Percentiles rank a stretch among this genome's conserved stretches.
Conservation (phyloP, 202 grass and related monocot genomes). For the Saccharum hybrid region DNA sequence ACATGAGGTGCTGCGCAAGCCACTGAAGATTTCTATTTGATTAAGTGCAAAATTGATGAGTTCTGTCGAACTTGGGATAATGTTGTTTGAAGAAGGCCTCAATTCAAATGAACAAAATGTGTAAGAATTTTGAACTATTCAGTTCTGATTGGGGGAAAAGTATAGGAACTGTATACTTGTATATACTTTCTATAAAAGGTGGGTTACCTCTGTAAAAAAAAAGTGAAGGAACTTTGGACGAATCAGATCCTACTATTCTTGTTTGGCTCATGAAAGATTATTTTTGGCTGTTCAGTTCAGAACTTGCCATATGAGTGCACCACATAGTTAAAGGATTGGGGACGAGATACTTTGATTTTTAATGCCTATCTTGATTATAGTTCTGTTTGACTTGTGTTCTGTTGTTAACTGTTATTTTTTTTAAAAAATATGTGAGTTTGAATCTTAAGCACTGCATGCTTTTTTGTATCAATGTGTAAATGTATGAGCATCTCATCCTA, state of each 20-base stretch:
- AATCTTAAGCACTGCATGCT: slow-evolving; percentile 20
- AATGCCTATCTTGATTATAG: background rate
- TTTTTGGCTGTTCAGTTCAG: background rate
- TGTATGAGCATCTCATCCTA: background rate
- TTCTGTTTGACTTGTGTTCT: background rate
- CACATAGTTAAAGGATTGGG: background rate
- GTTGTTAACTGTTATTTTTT: slow-evolving; percentile 1
- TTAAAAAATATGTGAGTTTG: background rate
- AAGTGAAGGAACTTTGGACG: background rate
- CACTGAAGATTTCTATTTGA: slow-evolving; percentile 8
- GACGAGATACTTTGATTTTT: slow-evolving; percentile 5
- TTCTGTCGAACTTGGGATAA: background rate
- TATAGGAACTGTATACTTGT: background rate
- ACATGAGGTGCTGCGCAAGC: background rate
- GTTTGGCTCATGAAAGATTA: background rate
- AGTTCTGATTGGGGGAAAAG: background rate
- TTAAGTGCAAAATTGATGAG: background rate
- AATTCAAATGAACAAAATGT: background rate
- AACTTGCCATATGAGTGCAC: slow-evolving; percentile 20
- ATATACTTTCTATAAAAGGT: background rate
- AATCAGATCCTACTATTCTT: background rate
- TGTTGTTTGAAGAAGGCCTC: background rate
- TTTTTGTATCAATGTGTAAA: slow-evolving; percentile 13
- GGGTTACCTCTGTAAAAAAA: background rate
- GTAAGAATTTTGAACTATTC: background rate